Evolutionary conservation across 2,329 filamentous ascomycete genomes (phyloP).

Genomic region (Hypoxylon sp.): DNA sequence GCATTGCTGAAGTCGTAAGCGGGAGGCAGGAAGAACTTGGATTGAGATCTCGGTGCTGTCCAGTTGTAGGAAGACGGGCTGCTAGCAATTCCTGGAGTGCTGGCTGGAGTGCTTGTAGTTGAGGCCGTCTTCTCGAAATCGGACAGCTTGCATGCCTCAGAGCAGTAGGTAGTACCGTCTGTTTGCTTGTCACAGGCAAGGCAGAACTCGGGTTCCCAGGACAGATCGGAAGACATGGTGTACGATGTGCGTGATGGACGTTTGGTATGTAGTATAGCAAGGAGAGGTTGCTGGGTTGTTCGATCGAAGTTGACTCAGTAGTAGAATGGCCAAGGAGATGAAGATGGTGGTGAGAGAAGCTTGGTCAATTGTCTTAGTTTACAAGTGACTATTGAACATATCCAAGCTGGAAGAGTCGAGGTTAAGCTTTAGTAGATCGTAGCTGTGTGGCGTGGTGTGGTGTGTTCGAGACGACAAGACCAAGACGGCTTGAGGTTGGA

Average conservation of each 20-base stretch:
- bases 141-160: conserved; percentile 88
- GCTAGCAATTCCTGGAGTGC: conserved; percentile 68
- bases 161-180: conserved; percentile 87
- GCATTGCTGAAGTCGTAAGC: conserved; percentile 81
- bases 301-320: conserved; percentile 27
- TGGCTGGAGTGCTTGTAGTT: conserved; percentile 70
- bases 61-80: conserved; percentile 66
- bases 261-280: conserved; percentile 40
- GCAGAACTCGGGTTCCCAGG: conserved; percentile 93
- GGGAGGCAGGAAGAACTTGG: conserved; percentile 78
- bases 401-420: conserved; percentile 23
- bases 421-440: conserved; percentile 34
- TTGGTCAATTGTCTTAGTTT: conserved; percentile 32
- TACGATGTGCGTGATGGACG: conserved; percentile 40
- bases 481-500: conserved; percentile 25
- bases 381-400: conserved; percentile 41
- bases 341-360: conserved; percentile 20
- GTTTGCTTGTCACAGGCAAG: conserved; percentile 93
- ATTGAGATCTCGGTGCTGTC: conserved; percentile 58
- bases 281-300: conserved; percentile 17
- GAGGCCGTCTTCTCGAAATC: conserved; percentile 81
- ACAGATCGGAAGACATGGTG: conserved; percentile 69
- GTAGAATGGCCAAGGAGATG: conserved; percentile 8
- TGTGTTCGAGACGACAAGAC: conserved; percentile 34
- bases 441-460: conserved; percentile 23